Evolutionary conservation across 192 early-diverging fungal species (phyloP).

Genomic region (Linnemannia exigua): DNA sequence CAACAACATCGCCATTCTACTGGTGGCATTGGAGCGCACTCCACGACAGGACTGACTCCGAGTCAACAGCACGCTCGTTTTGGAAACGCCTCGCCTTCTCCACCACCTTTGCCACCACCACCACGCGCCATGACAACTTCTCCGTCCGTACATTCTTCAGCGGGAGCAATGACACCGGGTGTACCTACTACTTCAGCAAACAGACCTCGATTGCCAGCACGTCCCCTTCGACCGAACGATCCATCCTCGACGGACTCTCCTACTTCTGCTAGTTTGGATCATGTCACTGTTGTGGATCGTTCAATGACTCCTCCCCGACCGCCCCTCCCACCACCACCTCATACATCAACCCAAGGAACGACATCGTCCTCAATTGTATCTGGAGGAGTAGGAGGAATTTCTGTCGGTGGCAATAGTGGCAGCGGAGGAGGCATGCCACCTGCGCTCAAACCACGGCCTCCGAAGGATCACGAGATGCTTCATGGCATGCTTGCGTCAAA

Average conservation of each 20-base stretch:
- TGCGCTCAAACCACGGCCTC: conserved; percentile 33
- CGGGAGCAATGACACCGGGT: not conserved
- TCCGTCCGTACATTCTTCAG: conserved; percentile 6
- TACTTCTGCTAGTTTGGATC: conserved; percentile 13
- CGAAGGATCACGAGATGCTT: conserved; percentile 45
- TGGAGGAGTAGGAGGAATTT: not conserved
- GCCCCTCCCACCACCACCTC: conserved; percentile 48
- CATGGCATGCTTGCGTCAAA: conserved; percentile 13
- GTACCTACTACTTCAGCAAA: not conserved
- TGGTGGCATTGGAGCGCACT: conserved; percentile 14
- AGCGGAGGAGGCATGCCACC: conserved; percentile 6
- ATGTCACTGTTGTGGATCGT: conserved; percentile 26
- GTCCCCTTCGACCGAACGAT: conserved; percentile 27
- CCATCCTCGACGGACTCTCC: not conserved
- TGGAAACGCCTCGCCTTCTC: conserved; percentile 45
- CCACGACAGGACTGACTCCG: conserved; percentile 17
- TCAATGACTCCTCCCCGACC: conserved; percentile 53
- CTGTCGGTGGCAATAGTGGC: not conserved
- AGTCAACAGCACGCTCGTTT: conserved; percentile 48
- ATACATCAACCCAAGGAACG: not conserved
- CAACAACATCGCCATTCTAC: conserved; percentile 43
- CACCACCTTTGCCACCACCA: conserved; percentile 51
- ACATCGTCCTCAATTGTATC: not conserved
- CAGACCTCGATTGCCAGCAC: conserved; percentile 43
- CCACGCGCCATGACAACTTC: conserved; percentile 40